Percentiles rank a stretch among this genome's conserved stretches.
phyloP scores from a whole-genome alignment of 768 basidiomycete species.

The Boletellus sp. region DNA sequence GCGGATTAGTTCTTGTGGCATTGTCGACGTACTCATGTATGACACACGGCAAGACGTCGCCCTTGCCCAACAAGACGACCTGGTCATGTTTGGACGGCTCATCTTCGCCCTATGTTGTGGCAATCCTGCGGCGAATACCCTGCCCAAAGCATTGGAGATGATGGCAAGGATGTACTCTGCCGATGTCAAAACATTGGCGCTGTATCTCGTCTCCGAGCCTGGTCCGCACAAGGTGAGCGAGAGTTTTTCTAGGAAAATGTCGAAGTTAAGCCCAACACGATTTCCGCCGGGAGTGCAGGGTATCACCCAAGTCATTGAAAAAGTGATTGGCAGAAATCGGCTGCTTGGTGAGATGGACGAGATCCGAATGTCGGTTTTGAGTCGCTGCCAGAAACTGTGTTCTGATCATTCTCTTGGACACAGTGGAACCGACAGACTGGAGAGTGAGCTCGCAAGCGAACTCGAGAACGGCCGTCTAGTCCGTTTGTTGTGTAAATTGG shows the following conservation, averaged over 20 bases:
- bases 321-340: conserved; percentile 61
- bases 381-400: not conserved
- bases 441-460: conserved; percentile 81
- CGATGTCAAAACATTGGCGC: conserved; percentile 76
- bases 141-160: conserved; percentile 72
- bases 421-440: conserved; percentile 79
- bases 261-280: not conserved
- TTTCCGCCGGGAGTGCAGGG: conserved; percentile 38
- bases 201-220: conserved; percentile 76
- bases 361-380: conserved; percentile 58
- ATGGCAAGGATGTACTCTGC: conserved; percentile 71
- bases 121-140: conserved; percentile 53
- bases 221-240: conserved; percentile 54
- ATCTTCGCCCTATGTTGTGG: conserved; percentile 76
- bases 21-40: conserved; percentile 81
- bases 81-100: conserved; percentile 81
- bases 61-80: conserved; percentile 80
- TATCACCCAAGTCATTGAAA: conserved; percentile 74
- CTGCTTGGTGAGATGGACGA: conserved; percentile 81
- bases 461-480: conserved; percentile 93
- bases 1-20: conserved; percentile 81
- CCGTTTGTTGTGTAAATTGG: conserved; percentile 86
- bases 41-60: conserved; percentile 61
- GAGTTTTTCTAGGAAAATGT: not conserved
- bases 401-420: not conserved